Percentiles rank a stretch among this genome's conserved stretches.
phyloP scores from a whole-genome alignment of 768 basidiomycete genomes.

The Russula dissimulans region DNA sequence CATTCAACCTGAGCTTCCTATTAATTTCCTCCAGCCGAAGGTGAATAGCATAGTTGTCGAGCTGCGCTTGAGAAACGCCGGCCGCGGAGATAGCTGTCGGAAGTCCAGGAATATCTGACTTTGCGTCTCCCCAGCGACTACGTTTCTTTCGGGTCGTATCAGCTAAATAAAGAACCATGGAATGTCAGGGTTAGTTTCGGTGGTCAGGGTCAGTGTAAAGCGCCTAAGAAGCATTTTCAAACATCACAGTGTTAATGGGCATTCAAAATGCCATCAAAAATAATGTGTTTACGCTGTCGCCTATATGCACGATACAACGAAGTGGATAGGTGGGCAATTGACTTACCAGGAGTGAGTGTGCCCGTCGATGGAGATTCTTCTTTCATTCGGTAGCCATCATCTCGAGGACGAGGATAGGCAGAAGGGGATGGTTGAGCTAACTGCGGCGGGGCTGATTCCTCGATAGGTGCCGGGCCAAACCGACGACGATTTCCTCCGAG shows the following conservation, averaged over 20 bases:
- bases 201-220: slow-evolving; percentile 29
- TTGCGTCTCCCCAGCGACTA: slow-evolving; percentile 95
- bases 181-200: slow-evolving; percentile 51
- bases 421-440: slow-evolving; percentile 83
- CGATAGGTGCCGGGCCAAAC: slow-evolving; percentile 80
- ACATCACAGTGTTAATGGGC: slow-evolving; percentile 8
- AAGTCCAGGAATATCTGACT: slow-evolving; percentile 82
- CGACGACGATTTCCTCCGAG: slow-evolving; percentile 74
- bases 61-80: slow-evolving; percentile 90
- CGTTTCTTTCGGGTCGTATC: slow-evolving; percentile 90
- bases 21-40: slow-evolving; percentile 96
- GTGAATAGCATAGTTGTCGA: slow-evolving; percentile 97
- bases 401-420: slow-evolving; percentile 62
- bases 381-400: slow-evolving; percentile 39
- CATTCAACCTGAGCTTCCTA: slow-evolving; percentile 85
- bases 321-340: slow-evolving; percentile 23
- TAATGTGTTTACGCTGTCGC: slow-evolving; percentile 13
- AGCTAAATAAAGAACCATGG: slow-evolving; percentile 43
- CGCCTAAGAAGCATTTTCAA: slow-evolving; percentile 20
- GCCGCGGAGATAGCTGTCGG: slow-evolving; percentile 91
- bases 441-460: slow-evolving; percentile 75
- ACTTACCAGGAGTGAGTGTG: slow-evolving; percentile 62
- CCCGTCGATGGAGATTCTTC: slow-evolving; percentile 61
- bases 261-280: slow-evolving; percentile 1
- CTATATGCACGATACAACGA: slow-evolving; percentile 19